phyloP scores from a whole-genome alignment of 768 basidiomycete species.

The Leccinum incarnatum region DNA sequence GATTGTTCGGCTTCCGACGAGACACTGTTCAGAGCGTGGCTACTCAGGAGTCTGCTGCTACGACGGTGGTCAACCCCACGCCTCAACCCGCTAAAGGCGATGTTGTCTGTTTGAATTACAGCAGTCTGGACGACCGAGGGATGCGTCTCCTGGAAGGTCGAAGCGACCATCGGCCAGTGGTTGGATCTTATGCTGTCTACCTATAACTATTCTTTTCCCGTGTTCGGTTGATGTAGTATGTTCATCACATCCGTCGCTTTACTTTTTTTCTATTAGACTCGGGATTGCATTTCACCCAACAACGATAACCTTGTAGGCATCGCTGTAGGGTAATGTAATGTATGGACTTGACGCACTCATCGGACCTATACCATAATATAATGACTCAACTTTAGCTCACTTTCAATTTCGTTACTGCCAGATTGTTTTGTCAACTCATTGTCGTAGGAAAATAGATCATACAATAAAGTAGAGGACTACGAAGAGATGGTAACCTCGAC shows the following conservation, averaged over 20 bases:
- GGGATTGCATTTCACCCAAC: slow-evolving; percentile 3
- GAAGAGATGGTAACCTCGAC: slow-evolving; percentile 96
- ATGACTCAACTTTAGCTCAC: background rate
- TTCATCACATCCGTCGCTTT: slow-evolving; percentile 4
- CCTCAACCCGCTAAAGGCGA: slow-evolving; percentile 57
- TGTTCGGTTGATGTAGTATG: slow-evolving; percentile 7
- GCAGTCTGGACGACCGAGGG: slow-evolving; percentile 68
- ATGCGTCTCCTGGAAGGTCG: slow-evolving; percentile 77
- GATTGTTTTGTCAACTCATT: background rate
- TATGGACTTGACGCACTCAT: slow-evolving; percentile 13
- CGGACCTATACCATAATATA: slow-evolving; percentile 8
- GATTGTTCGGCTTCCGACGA: slow-evolving; percentile 50
- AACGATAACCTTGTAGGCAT: slow-evolving; percentile 19
- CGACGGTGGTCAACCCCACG: slow-evolving; percentile 15
- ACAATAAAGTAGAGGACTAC: slow-evolving; percentile 31
- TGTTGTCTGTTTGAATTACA: slow-evolving; percentile 67
- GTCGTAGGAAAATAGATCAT: slow-evolving; percentile 1
- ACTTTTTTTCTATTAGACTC: slow-evolving; percentile 1
- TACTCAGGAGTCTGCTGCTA: slow-evolving; percentile 23
- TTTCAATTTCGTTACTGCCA: background rate
- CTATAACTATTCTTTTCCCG: slow-evolving; percentile 34
- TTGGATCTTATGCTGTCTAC: slow-evolving; percentile 73
- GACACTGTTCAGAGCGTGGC: slow-evolving; percentile 32
- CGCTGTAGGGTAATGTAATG: slow-evolving; percentile 17
- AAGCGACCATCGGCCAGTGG: slow-evolving; percentile 85